Base-by-base conservation (phyloP, 2,329 filamentous ascomycete species). In the Bipolaris cookei region DNA sequence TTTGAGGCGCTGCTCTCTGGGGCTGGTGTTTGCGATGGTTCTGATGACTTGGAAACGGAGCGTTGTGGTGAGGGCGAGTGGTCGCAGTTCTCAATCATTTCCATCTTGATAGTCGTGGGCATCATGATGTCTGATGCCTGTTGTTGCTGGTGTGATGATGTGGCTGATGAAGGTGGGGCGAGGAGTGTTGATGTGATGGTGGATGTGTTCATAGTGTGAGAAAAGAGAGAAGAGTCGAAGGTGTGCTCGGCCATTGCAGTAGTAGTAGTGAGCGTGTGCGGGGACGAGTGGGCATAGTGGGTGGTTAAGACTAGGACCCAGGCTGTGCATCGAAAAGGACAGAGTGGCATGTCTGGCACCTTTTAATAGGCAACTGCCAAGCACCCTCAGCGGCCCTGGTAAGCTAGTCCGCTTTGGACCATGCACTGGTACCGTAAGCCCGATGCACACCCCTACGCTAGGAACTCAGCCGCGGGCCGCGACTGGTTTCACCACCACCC, bases 1-100 rank as follows among this genome's bases (percentile, higher is more conserved):
- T 91, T 95, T 35, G 68, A 56, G 50, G 62, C 62, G 52, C 65
- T 51, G 51, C 67, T 54, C 23, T 67, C 66, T 8, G 59, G 66
- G 7, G 60, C 62, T 45, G 67, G 65, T 34, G 65, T 67, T 3
- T 65, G 55, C 18, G 62, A 53, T 42, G 66, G 47, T 49, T 69
- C 59, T 21, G 66, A 61, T 16, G 60, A 59, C 28, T 32, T 32
- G 44, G 58, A 61, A 38, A 54, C 53, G 6, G 63, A 60, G 30
- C 68, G 56, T 13, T 67, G 63, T 37, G 62, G 63, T 21, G 72
- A 60, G 6, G 68, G 62, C 23, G 67, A 64, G 55, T 56, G 50
- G 55, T 68, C 68, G 32, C 63, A 62, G 49, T 68, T 62, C 50
- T 76, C 65, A 54, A 78, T 70, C 66, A 78, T 76, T 64, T 78